Conservation (phyloP, 2,329 filamentous ascomycete species). For the Talaromyces rugulosus region DNA sequence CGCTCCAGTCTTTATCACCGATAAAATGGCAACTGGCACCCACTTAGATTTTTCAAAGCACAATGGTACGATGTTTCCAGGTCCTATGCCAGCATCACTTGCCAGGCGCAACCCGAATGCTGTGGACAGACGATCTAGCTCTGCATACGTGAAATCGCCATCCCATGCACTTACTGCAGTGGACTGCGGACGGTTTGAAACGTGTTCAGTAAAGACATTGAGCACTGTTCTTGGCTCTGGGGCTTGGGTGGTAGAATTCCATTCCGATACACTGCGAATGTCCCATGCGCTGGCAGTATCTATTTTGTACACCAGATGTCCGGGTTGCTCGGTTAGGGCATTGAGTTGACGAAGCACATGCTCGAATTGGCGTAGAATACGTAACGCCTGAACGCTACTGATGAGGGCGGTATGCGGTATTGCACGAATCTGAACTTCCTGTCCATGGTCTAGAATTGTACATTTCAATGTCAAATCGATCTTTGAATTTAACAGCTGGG, state of each 20-base stretch:
- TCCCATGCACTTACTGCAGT: constrained; percentile 29
- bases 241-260: background rate
- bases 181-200: constrained; percentile 15
- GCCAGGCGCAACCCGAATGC: constrained; percentile 23
- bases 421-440: background rate
- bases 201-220: background rate
- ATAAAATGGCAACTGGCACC: constrained; percentile 13
- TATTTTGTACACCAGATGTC: background rate
- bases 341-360: background rate
- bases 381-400: background rate
- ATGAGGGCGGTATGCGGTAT: background rate
- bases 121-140: constrained; percentile 29
- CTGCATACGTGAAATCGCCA: constrained; percentile 27
- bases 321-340: background rate
- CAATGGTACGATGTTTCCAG: constrained; percentile 19
- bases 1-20: constrained; percentile 15
- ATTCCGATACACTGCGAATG: background rate
- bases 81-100: background rate
- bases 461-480: background rate
- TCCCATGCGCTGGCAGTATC: background rate
- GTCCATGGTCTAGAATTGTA: background rate
- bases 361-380: background rate
- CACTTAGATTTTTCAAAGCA: constrained; percentile 17
- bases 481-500: background rate
- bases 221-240: background rate